phyloP scores from a whole-genome alignment of 1,284 basidiomycete genomes.

The Fistulina hepatica region DNA sequence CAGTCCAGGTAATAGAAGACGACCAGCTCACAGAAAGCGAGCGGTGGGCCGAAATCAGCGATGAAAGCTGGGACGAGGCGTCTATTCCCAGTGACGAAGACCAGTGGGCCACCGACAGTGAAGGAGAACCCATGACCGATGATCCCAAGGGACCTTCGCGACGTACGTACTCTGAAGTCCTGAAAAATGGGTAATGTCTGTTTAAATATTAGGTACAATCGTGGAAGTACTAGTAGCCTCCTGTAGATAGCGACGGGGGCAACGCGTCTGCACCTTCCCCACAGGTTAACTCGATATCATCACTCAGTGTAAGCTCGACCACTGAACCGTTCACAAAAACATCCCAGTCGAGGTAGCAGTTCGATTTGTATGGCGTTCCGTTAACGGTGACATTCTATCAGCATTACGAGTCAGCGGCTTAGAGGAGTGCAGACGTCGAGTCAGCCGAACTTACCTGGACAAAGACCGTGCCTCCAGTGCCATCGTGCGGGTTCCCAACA shows the following conservation, averaged over 20 bases:
- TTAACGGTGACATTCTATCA: slow-evolving; percentile 43
- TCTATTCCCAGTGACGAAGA: no score
- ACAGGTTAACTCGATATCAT: slow-evolving; percentile 39
- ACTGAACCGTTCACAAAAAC: slow-evolving; percentile 40
- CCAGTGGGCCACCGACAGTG: no score
- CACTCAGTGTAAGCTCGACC: slow-evolving; percentile 43
- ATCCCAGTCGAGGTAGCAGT: slow-evolving; percentile 53
- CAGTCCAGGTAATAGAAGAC: no score
- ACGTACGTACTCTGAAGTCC: no score
- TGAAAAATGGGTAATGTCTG: no score
- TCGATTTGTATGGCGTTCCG: slow-evolving; percentile 44
- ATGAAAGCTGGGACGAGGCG: no score
- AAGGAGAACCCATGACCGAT: no score
- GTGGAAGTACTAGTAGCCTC: slow-evolving; percentile 32
- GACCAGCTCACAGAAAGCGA: no score
- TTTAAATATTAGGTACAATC: no score
- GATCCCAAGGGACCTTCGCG: no score
- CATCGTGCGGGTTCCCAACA: slow-evolving; percentile 37
- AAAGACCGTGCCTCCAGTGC: slow-evolving; percentile 43
- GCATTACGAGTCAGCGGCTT: slow-evolving; percentile 1
- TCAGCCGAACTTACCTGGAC: slow-evolving; percentile 32
- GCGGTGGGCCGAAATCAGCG: no score
- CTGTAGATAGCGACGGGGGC: slow-evolving; percentile 51
- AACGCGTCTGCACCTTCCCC: slow-evolving; percentile 34
- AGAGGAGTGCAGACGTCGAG: background rate